Base-by-base conservation (phyloP, 768 basidiomycete genomes). In the Lentinula raphanica region DNA sequence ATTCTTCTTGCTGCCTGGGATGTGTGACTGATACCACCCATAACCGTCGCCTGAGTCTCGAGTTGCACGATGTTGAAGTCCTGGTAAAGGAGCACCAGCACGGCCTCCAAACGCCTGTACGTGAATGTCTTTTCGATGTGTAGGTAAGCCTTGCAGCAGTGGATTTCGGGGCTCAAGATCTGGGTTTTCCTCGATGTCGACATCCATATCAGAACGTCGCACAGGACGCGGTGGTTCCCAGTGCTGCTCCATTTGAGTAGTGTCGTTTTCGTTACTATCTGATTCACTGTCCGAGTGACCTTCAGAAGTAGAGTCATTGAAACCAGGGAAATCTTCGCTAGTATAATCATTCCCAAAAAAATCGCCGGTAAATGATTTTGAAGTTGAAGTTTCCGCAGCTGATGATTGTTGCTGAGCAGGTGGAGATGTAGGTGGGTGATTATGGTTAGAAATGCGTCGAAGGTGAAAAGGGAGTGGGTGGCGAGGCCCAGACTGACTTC, bases 261-360 rank as follows among this genome's bases (percentile, higher is more conserved):
- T 31, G 21, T 36, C 25, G 3, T 11, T 29, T 3, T 44, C 13
- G 12, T 13, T 3, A 15, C 12, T 15, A 51, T 60, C 59, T 28
- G 7, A 35, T 9, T 39, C 38, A 1, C 40, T 27, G n/a, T 50
- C 56, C 17, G 32, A 45, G 54, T 32, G 13, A 29, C 45, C 28
- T n/a, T 25, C 42, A 17, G 12, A 2, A 19, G 38, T 23, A 31
- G 25, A 5, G 6, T 21, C 27, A 15, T 27, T 23, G 21, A 61
- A 39, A 5, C 35, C 44, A 3, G 31, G 49, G 21, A 58, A 51
- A 19, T 61, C 60, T 1, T 31, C 38, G 3, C 23, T 17, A 12
- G 19, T 49, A 36, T 61, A 61, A 27, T 61, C 49, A 3, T 51
- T 12, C 1, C 60, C 60, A 19, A 58, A 61, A 44, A 53, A 58